Base-by-base conservation (phyloP, 2,329 filamentous ascomycete species). In the Cladobotryum mycophilum region DNA sequence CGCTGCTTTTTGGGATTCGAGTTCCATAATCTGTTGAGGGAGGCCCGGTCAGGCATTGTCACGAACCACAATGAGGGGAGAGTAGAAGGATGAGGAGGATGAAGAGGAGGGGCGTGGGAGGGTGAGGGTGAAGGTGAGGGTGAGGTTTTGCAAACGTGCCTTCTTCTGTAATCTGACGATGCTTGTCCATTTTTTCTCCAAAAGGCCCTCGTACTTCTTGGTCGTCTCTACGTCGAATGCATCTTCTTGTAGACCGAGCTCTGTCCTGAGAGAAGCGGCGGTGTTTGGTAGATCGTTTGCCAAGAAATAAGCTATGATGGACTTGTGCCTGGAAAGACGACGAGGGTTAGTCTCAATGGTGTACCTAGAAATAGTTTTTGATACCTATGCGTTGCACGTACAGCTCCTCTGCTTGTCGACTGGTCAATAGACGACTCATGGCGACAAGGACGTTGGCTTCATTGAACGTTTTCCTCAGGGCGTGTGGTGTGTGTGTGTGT, bases 171-270 rank as follows among this genome's bases (percentile, higher is more conserved):
- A 70, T 55, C 92, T 81, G 62, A 96, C 90, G 25, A 97, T 87
- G 62, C 89, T 93, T 17, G 92, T 97, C 92, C 92, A 97, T 76
- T 97, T 97, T 80, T 96, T 96, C 77, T 97, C 92, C 58, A 97
- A 72, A 25, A 97, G 71, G 2, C 88, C 88, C 70, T 96, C 90
- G 72, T 96, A 97, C 72, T 95, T 96, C 75, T 96, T 96, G 47
- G 85, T 80, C 17, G 89, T 96, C 15, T 81, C 79, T 55, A 87
- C 77, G 65, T 96, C 89, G 61, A 95, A 91, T 44, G 72, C 71
- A 49, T 80, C 71, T 57, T 87, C 81, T 47, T 83, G 79, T 4
- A 96, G 78, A 49, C 79, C 78, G n/a, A 88, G 72, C 68, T 96
- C 91, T 62, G 86, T 78, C 55, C 89, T 82, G 53, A 96, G 74